Conservation (phyloP, 768 basidiomycete genomes). For the Lactifluus hygrophoroides region DNA sequence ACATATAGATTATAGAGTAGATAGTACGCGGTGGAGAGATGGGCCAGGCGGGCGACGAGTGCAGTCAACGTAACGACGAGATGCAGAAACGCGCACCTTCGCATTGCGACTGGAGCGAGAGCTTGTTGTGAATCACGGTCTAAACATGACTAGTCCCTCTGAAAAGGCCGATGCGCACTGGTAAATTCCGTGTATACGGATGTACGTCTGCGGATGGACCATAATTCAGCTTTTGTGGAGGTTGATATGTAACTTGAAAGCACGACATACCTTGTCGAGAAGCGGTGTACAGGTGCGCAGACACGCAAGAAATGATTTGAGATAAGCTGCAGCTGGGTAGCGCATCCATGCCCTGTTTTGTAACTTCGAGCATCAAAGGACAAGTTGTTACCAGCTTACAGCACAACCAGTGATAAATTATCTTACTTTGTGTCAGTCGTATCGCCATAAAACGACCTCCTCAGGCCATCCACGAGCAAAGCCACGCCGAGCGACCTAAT, state of each 20-base stretch:
- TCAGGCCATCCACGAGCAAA: slow-evolving; percentile 29
- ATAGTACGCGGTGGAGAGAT: no score
- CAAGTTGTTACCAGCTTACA: background rate
- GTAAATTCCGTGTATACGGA: slow-evolving; percentile 42
- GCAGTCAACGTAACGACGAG: slow-evolving; percentile 54
- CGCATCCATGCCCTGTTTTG: slow-evolving; percentile 59
- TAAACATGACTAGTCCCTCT: background rate
- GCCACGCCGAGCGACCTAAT: no score
- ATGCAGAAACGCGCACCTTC: slow-evolving; percentile 66
- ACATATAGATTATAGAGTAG: no score
- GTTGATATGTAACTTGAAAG: background rate
- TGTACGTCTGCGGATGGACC: slow-evolving; percentile 32
- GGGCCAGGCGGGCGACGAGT: slow-evolving; percentile 46
- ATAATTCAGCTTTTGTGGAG: background rate
- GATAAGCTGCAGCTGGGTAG: slow-evolving; percentile 35
- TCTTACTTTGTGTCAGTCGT: slow-evolving; percentile 22
- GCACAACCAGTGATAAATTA: background rate
- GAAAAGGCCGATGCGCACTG: slow-evolving; percentile 30
- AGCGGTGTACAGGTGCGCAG: slow-evolving; percentile 32
- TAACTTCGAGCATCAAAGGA: slow-evolving; percentile 37
- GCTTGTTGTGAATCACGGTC: slow-evolving; percentile 35
- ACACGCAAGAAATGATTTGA: slow-evolving; percentile 31
- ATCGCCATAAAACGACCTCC: slow-evolving; percentile 44
- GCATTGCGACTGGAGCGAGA: slow-evolving; percentile 56
- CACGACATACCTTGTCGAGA: slow-evolving; percentile 38